phyloP scores from a whole-genome alignment of 2,329 filamentous ascomycete species.

The Ceratocystiopsis minuta region DNA sequence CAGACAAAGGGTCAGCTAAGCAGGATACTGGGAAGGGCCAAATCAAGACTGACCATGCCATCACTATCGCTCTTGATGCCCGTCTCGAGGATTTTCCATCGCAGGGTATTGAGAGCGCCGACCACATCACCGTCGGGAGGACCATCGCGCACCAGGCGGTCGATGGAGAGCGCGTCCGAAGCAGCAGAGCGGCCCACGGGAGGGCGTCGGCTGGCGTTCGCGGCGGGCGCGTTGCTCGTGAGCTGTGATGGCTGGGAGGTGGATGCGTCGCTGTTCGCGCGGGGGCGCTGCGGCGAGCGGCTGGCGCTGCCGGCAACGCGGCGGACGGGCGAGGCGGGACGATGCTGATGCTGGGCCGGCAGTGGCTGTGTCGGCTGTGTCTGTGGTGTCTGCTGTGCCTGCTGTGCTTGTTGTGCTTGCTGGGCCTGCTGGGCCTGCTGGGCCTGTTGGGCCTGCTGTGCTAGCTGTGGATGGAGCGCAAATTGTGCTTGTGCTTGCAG shows the following conservation, averaged over 20 bases:
- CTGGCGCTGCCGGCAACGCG: constrained; percentile 14
- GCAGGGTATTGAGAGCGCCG: constrained; percentile 49
- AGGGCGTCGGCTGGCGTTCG: constrained; percentile 24
- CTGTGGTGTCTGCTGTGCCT: constrained; percentile 16
- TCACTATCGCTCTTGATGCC: constrained; percentile 60
- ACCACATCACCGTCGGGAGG: constrained; percentile 52
- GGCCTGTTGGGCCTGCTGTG: constrained; percentile 18
- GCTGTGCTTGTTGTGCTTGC: constrained; percentile 13
- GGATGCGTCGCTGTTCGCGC: constrained; percentile 56
- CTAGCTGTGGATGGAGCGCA: no score
- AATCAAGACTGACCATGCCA: constrained; percentile 46
- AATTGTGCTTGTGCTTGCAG: constrained; percentile 1
- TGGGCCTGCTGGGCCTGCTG: constrained; percentile 19
- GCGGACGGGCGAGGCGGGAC: constrained; percentile 17
- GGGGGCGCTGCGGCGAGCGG: constrained; percentile 35
- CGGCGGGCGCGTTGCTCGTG: not conserved
- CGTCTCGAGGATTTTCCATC: constrained; percentile 56
- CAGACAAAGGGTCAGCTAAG: not conserved
- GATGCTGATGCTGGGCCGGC: constrained; percentile 19
- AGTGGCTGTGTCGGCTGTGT: constrained; percentile 21
- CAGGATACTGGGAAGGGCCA: not conserved
- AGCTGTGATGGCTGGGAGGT: constrained; percentile 11
- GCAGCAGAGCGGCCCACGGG: constrained; percentile 26
- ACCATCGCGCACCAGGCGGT: constrained; percentile 63
- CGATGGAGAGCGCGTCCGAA: constrained; percentile 44